These are phyloP conservation scores for Cystofilobasidium capitatum DNA, from an alignment of 768 basidiomycete species.

Conservation along the genomic window DNA sequence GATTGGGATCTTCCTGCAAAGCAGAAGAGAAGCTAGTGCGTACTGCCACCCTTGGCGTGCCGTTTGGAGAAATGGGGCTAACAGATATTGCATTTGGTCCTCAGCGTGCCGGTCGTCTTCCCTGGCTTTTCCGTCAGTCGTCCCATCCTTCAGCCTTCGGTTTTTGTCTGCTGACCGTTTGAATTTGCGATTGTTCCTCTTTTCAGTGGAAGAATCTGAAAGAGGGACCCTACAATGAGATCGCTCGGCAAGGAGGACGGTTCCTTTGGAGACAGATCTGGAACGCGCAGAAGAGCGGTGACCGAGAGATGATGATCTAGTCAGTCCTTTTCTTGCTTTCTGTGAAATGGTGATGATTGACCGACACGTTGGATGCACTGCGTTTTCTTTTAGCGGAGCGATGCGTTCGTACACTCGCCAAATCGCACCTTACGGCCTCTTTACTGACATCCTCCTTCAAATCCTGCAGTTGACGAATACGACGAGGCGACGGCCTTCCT, in stretches of 20 bases:
- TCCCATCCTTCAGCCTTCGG: conserved; percentile 9
- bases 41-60: neutral
- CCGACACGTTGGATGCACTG: conserved; percentile 67
- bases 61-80: neutral
- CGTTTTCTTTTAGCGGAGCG: neutral
- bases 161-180: neutral
- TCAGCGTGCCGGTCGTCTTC: conserved; percentile 54
- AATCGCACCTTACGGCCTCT: neutral
- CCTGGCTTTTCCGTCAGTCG: conserved; percentile 68
- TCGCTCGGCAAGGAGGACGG: conserved; percentile 59
- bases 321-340: neutral
- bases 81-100: neutral
- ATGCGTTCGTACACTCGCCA: conserved; percentile 7
- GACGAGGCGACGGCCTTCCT: conserved; percentile 54
- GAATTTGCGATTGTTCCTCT: conserved; percentile 13
- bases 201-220: conserved; percentile 61
- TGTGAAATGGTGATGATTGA: conserved; percentile 65
- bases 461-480: conserved; percentile 12
- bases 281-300: conserved; percentile 56
- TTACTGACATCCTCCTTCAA: neutral
- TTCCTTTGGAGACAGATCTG: conserved; percentile 72
- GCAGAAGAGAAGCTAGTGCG: conserved; percentile 17
- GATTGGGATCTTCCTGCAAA: neutral
- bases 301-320: conserved; percentile 51
- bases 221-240: conserved; percentile 59